Evolutionary conservation across 768 basidiomycete genomes (phyloP).

Genomic region (Naganishia antarctica): DNA sequence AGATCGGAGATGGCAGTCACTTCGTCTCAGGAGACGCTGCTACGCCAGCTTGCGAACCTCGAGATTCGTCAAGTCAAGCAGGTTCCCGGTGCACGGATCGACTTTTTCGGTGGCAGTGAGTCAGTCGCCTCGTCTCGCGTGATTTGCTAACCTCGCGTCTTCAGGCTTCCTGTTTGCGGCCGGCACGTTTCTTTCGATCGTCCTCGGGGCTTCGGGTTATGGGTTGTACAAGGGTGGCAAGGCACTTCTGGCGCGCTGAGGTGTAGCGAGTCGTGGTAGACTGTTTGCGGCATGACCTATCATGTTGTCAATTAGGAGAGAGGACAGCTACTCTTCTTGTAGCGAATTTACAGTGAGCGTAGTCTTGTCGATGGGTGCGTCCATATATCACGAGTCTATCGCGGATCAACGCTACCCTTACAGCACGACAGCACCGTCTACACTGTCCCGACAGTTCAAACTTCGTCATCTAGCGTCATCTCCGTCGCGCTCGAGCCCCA

Average conservation of each 20-base stretch:
- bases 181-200: slow-evolving; percentile 12
- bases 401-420: too few relatives aligned
- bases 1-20: neutral
- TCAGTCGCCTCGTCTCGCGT: neutral
- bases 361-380: too few relatives aligned
- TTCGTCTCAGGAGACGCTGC: neutral
- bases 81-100: slow-evolving; percentile 11
- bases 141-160: neutral
- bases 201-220: slow-evolving; percentile 17
- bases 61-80: slow-evolving; percentile 10
- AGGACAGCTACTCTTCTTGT: too few relatives aligned
- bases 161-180: slow-evolving; percentile 27
- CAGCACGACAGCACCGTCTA: too few relatives aligned
- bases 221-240: slow-evolving; percentile 22
- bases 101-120: slow-evolving; percentile 30
- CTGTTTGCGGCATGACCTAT: too few relatives aligned
- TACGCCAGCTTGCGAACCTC: neutral
- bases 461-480: too few relatives aligned
- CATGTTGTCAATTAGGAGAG: too few relatives aligned
- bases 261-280: too few relatives aligned
- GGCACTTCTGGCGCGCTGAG: neutral
- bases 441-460: too few relatives aligned
- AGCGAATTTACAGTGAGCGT: too few relatives aligned
- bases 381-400: too few relatives aligned
- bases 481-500: too few relatives aligned